Evolutionary conservation across 176 grass and related monocot genomes (phyloP), one percentile per base, ranked within the genome.

Genomic region (Oryza glaberrima): DNA sequence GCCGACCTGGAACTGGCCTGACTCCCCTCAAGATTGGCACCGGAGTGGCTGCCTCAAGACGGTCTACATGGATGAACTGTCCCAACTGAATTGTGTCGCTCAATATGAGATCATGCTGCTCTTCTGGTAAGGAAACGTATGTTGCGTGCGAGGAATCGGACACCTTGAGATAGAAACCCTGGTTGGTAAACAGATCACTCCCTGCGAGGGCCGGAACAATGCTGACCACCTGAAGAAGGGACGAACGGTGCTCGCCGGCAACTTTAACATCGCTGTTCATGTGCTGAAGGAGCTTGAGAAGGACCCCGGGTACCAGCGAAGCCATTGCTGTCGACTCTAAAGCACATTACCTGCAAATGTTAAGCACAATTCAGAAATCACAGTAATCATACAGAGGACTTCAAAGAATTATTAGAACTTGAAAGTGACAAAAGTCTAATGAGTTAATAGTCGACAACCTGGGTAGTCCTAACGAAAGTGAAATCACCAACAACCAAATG

Each of bases 31-130:
- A 73, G 73, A 98, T 83, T 0, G 96, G 96, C 73, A 98, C 96
- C 2, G 91, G 96, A n/a, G 87, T 91, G 82, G 89, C 93, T 13
- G 78, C 91, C 81, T 94, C 88, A 46, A 98, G 72, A 77, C 87
- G 83, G 10, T 92, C 90, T 0, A 95, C 86, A 82, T 98, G 91
- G 61, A 98, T 82, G 76, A 95, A 98, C 65, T 98, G 96, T 15
- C 96, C 96, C 75, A 98, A 28, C 85, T 98, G 96, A 70, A 98
- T 93, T 26, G 89, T 94, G 80, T 98, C 94, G 30, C 96, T 98
- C 74, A 94, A 43, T 73, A 98, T 95, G 72, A 98, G 93, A 14
- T 98, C 93, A 52, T 94, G 86, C 22, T 95, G 90, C 45, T 98
- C 93, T 3, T 92, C 88, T 9, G 91, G 90, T 6, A 98, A 84